Base-by-base conservation (phyloP, 352 stramenopile genomes). In the Globisporangium polare region DNA sequence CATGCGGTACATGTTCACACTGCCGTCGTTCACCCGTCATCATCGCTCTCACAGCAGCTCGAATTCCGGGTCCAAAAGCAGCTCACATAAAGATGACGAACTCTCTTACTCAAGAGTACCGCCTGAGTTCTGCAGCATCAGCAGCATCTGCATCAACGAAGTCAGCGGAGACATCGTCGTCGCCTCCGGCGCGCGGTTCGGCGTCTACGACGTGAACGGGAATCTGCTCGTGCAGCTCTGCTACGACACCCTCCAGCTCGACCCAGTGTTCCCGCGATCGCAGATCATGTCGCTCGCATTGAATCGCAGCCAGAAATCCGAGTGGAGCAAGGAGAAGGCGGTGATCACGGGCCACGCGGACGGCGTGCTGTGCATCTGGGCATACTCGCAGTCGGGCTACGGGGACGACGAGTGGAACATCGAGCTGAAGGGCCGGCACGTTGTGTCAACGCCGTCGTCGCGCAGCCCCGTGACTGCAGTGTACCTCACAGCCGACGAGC, bases 171-270 rank as follows among this genome's bases (percentile, higher is more conserved):
- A 92, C 54, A 80, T 92, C 12, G 58, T 81, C 4, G 75, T 88
- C 9, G 74, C 79, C 4, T 62, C 66, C n/a, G 77, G 75, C 8
- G 58, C 65, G 8, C 62, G 71, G 10, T 89, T 89, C 27, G 76
- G 72, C 0, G 81, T 92, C 18, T 89, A 75, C 60, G 81, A 92
- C 51, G 66, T 92, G 43, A 92, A 92, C 39, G 83, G 80, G 37
- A 66, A 66, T 8, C 51, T 88, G 27, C 73, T 86, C 3, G 77
- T 77, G 35, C 69, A 74, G 5, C 60, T 92, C 55, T 71, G 73
- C 58, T 67, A 75, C 49, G 77, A 77, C 8, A 63, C 77, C 37
- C 58, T 86, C 45, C 67, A 82, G 29, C 73, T 83, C 53, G 72
- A 86, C 51, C 60, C 74, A 1, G 60, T 56, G 18, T 64, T 77